These are phyloP conservation scores for Camellia oleifera DNA, from an alignment of 179 eudicot species.

Conservation along the genomic window DNA sequence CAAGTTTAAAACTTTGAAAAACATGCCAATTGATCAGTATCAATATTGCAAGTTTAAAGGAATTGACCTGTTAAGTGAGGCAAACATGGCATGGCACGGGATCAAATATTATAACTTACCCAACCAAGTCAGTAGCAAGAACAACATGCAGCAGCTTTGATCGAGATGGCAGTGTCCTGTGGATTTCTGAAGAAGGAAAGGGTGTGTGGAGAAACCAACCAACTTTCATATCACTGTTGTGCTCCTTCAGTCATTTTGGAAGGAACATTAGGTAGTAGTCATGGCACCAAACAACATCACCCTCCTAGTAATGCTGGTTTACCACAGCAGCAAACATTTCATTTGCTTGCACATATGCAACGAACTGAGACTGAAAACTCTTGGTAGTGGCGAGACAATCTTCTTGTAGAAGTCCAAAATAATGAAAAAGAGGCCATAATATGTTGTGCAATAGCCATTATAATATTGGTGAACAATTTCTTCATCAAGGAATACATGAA, in stretches of 20 bases:
- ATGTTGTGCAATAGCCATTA: constrained; percentile 43
- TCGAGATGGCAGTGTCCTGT: too few relatives aligned
- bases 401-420: constrained; percentile 97
- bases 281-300: constrained; percentile 99
- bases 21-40: too few relatives aligned
- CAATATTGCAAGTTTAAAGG: too few relatives aligned
- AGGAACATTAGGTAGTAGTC: constrained; percentile 99
- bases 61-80: too few relatives aligned
- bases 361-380: constrained; percentile 96
- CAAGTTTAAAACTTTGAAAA: too few relatives aligned
- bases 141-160: too few relatives aligned
- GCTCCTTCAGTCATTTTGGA: constrained; percentile 78
- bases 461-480: too few relatives aligned
- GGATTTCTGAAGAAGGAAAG: constrained; percentile 96
- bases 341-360: constrained; percentile 90
- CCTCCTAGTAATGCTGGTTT: constrained; percentile 77
- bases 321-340: constrained; percentile 99
- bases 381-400: constrained; percentile 93
- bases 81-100: too few relatives aligned
- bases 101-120: too few relatives aligned
- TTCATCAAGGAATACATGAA: too few relatives aligned
- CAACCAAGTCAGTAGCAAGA: too few relatives aligned
- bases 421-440: constrained; percentile 96
- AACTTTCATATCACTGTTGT: constrained; percentile 82
- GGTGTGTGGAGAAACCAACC: constrained; percentile 99